Percentiles rank a stretch among this genome's conserved stretches.
phyloP scores from a whole-genome alignment of 345 rosid species.

The Acer yangbiense region DNA sequence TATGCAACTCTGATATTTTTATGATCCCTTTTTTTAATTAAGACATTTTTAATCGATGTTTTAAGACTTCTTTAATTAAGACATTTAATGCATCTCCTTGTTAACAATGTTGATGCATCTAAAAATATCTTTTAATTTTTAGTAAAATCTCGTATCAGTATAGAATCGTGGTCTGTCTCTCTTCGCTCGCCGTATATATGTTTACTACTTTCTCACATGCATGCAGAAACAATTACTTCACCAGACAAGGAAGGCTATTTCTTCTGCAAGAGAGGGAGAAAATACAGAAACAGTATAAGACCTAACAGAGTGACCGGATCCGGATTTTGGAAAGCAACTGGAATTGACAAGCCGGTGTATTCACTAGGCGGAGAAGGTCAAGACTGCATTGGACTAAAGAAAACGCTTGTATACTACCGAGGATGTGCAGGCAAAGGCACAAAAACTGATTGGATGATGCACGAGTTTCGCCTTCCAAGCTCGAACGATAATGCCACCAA shows the following conservation, averaged over 20 bases:
- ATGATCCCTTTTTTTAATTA: too few relatives aligned
- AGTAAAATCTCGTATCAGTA: not conserved
- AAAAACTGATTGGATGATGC: constrained; percentile 99
- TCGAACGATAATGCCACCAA: constrained; percentile 20
- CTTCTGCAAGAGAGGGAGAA: constrained; percentile 88
- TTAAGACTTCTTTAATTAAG: too few relatives aligned
- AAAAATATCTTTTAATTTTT: too few relatives aligned
- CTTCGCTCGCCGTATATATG: too few relatives aligned
- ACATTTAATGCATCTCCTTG: too few relatives aligned
- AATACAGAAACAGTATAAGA: constrained; percentile 87
- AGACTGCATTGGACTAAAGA: constrained; percentile 79
- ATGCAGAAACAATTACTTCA: constrained; percentile 40
- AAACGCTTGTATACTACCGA: constrained; percentile 83
- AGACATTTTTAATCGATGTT: too few relatives aligned
- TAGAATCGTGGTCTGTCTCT: too few relatives aligned
- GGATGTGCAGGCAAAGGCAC: constrained; percentile 94
- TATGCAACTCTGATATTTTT: too few relatives aligned
- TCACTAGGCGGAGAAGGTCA: constrained; percentile 38
- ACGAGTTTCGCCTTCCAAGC: constrained; percentile 87
- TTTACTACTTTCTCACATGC: not conserved
- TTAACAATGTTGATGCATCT: too few relatives aligned
- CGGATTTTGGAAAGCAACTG: constrained; percentile 98
- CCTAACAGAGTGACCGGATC: constrained; percentile 95
- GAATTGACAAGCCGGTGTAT: constrained; percentile 81
- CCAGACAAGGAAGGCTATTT: constrained; percentile 77